Evolutionary conservation across 2,329 filamentous ascomycete genomes (phyloP), one percentile per base, ranked within the genome.

Genomic region (Pestalotiopsis sp.): DNA sequence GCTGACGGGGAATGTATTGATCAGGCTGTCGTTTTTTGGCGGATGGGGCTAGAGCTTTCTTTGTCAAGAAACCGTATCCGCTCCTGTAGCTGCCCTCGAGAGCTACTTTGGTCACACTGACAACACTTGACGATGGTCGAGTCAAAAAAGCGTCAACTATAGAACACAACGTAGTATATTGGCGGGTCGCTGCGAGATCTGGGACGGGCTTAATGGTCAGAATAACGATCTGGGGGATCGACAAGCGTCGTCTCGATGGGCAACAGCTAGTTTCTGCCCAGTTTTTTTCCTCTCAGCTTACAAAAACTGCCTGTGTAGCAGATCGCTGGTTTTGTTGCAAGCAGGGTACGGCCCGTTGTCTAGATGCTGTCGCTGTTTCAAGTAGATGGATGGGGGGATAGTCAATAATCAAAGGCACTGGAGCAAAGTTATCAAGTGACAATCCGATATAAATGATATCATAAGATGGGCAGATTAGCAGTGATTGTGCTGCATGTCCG

Each of bases 211-310:
- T 38, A n/a, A 27, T 25, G 62, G n/a, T n/a, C 23, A 20, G 63
- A 23, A 27, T 27, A 31, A 49, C 57, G 23, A 65, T 58, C 41
- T 31, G 63, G 36, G 49, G 41, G 23, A n/a, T 25, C 49, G 31
- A 31, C 23, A 55, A 45, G 41, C 63, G n/a, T 65, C 63, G 63
- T 65, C 63, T 57, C 49, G 36, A 57, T 65, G 63, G 49, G 63
- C 45, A 65, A 57, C 63, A 57, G 14, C 27, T 36, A 57, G 63
- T 23, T 9, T 52, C 20, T 64, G 20, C 61, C 38, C 27, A 27
- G 61, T 64, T 23, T 52, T 52, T 52, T n/a, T 7, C 20, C 23
- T 20, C 17, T 20, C 45, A 52, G 45, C 25, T 60, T 52, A 52
- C 17, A 9, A 52, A 52, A 52, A 14, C 7, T 20, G 45, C 17